Percentiles rank a stretch among this genome's conserved stretches.
Conservation (phyloP, 2,329 filamentous ascomycete species). For the Scleromitrula shiraiana region DNA sequence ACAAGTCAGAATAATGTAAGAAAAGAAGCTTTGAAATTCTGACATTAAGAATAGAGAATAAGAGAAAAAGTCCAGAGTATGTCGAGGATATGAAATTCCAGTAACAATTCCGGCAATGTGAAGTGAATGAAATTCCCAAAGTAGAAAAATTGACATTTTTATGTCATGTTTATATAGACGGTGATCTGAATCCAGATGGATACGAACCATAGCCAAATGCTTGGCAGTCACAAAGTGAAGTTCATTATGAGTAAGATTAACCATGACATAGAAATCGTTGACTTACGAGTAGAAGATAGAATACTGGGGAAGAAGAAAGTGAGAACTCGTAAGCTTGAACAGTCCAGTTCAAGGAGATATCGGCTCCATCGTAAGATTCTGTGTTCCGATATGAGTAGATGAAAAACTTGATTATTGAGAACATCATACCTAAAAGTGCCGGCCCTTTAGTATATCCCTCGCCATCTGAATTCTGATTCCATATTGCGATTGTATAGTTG, state of each 20-base stretch:
- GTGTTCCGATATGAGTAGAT: neutral
- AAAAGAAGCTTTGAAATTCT: neutral
- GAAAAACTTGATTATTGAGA: neutral
- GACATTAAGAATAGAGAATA: neutral
- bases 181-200: too few relatives aligned
- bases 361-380: conserved; percentile 4
- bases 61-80: neutral
- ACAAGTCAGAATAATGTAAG: neutral
- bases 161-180: too few relatives aligned
- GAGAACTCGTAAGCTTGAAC: conserved; percentile 6
- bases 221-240: too few relatives aligned
- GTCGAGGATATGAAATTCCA: too few relatives aligned
- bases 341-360: conserved; percentile 5
- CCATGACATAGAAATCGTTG: neutral
- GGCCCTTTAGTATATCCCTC: conserved; percentile 2
- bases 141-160: too few relatives aligned
- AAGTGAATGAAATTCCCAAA: too few relatives aligned
- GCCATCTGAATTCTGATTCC: neutral
- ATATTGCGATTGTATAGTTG: conserved; percentile 8
- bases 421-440: conserved; percentile 2
- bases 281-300: conserved; percentile 9
- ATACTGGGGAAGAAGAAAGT: neutral
- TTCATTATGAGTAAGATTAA: too few relatives aligned
- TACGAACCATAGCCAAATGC: too few relatives aligned
- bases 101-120: too few relatives aligned